phyloP scores from a whole-genome alignment of 106 monocot genomes.

The Dioscorea dumetorum region DNA sequence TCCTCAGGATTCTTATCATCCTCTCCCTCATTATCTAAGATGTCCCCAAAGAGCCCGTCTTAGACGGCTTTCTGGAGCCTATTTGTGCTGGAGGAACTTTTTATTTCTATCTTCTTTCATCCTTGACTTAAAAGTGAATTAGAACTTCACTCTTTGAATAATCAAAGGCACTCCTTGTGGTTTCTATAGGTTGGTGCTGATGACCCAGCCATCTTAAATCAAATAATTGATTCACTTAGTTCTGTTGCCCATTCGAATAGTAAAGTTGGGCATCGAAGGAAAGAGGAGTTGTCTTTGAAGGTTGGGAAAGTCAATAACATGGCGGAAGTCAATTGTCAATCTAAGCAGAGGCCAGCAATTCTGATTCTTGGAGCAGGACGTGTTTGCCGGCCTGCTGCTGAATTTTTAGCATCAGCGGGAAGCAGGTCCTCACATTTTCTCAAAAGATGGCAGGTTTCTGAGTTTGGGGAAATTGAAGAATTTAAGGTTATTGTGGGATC shows the following conservation, averaged over 20 bases:
- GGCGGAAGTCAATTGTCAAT: constrained; percentile 9
- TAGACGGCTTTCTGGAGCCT: no score
- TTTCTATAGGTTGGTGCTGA: constrained; percentile 70
- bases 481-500: constrained; percentile 86
- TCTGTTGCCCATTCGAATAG: constrained; percentile 37
- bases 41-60: no score
- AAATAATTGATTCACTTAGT: constrained; percentile 71
- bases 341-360: constrained; percentile 32
- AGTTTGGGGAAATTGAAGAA: constrained; percentile 24
- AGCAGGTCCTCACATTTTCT: constrained; percentile 15
- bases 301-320: constrained; percentile 43
- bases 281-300: constrained; percentile 46
- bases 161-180: background rate
- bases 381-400: constrained; percentile 86
- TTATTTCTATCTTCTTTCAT: background rate
- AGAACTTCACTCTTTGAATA: background rate
- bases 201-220: constrained; percentile 45
- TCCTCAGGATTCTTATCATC: no score
- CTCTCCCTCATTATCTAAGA: no score
- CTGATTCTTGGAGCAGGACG: constrained; percentile 90
- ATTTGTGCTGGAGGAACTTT: background rate
- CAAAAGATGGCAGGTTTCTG: constrained; percentile 11
- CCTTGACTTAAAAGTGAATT: background rate
- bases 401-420: constrained; percentile 56
- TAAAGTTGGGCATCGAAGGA: constrained; percentile 19